Conservation (phyloP, 306 rosid species). For the Glycine latifolia region DNA sequence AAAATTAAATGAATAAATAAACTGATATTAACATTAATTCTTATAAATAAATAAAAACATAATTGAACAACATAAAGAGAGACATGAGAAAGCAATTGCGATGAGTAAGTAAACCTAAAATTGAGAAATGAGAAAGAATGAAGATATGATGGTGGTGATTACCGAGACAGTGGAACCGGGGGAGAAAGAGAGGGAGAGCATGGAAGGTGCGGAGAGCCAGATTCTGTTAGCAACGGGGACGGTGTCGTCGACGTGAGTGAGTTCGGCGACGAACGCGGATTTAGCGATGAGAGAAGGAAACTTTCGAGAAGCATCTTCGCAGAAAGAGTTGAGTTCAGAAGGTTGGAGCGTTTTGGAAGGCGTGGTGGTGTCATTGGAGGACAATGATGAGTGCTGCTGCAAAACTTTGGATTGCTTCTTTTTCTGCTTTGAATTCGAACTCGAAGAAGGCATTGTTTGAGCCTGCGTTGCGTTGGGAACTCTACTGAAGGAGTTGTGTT, state of each 20-base stretch:
- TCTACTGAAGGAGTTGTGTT: neutral
- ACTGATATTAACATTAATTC: no score
- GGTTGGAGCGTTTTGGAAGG: constrained; percentile 49
- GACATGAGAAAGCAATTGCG: no score
- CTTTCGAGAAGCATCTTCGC: constrained; percentile 66
- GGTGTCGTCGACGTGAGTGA: constrained; percentile 53
- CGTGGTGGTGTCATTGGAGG: constrained; percentile 18
- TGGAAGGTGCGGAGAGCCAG: constrained; percentile 81
- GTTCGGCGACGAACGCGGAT: constrained; percentile 63
- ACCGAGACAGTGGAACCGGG: constrained; percentile 81
- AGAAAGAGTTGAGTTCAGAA: constrained; percentile 45
- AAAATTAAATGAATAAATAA: no score
- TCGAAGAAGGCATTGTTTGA: constrained; percentile 57
- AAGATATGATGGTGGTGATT: neutral
- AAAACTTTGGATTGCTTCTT: constrained; percentile 62
- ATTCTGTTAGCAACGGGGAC: constrained; percentile 43
- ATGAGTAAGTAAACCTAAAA: neutral
- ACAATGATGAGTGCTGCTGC: constrained; percentile 33
- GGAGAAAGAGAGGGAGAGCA: constrained; percentile 64
- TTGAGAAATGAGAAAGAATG: neutral
- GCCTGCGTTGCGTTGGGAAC: no score
- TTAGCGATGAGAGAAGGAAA: constrained; percentile 65
- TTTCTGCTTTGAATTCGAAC: constrained; percentile 62
- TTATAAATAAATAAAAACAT: no score
- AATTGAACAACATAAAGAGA: no score